Evolutionary conservation across 192 early-diverging fungal genomes (phyloP).

Genomic region (Spizellomyces punctatus): DNA sequence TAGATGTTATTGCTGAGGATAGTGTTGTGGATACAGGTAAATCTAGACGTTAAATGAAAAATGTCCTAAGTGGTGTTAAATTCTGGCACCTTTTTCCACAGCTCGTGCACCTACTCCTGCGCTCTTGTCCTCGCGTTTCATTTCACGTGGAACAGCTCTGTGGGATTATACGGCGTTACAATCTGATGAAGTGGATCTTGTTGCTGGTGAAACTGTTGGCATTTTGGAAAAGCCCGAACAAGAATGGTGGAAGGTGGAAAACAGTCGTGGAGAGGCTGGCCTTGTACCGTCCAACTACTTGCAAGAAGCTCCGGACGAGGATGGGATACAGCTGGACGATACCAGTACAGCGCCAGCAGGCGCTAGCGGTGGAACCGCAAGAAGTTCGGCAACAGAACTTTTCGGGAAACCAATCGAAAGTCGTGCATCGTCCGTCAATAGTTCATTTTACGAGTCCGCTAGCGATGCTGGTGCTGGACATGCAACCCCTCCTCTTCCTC

Average conservation of each 20-base stretch:
- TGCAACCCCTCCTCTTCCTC: slow-evolving; percentile 18
- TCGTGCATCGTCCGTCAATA: background rate
- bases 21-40: slow-evolving; percentile 20
- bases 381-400: background rate
- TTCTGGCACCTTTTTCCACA: background rate
- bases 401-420: background rate
- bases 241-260: slow-evolving; percentile 54
- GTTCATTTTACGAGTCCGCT: slow-evolving; percentile 15
- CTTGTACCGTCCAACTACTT: slow-evolving; percentile 55
- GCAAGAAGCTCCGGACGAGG: slow-evolving; percentile 25
- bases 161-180: slow-evolving; percentile 44
- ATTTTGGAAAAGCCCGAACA: slow-evolving; percentile 44
- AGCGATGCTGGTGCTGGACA: background rate
- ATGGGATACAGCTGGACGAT: background rate
- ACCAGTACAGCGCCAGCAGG: background rate
- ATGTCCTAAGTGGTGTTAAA: no score
- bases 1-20: slow-evolving; percentile 46
- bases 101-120: slow-evolving; percentile 19
- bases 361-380: background rate
- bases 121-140: background rate
- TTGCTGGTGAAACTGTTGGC: slow-evolving; percentile 38
- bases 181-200: slow-evolving; percentile 48
- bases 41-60: background rate
- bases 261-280: slow-evolving; percentile 36
- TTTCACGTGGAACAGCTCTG: slow-evolving; percentile 36